These are phyloP conservation scores for Cladorrhinum sp. DNA, from an alignment of 2,329 filamentous ascomycete species.

Conservation along the genomic window DNA sequence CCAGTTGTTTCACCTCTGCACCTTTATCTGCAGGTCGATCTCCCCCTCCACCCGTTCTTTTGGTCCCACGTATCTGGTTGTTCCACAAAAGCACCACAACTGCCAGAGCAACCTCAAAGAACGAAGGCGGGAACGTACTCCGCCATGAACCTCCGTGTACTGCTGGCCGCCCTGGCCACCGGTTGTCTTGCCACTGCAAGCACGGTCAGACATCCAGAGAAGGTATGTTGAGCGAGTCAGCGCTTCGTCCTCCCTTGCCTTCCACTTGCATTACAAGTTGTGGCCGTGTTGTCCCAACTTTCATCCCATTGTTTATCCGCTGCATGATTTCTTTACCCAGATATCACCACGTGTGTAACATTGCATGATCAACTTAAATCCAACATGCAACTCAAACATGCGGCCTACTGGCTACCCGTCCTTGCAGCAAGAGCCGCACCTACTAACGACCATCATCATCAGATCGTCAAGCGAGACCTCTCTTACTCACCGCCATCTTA, in stretches of 20 bases:
- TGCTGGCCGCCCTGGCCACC: constrained; percentile 26
- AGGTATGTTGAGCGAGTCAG: constrained; percentile 20
- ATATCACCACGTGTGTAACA: constrained; percentile 9
- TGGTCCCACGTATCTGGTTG: background rate
- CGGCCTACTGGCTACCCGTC: constrained; percentile 15
- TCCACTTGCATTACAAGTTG: background rate
- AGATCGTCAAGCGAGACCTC: constrained; percentile 30
- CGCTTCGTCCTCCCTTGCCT: background rate
- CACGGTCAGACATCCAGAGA: constrained; percentile 10
- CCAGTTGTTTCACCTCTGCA: background rate
- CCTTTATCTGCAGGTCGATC: background rate
- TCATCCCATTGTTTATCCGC: constrained; percentile 4
- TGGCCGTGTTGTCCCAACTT: background rate
- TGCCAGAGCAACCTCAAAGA: too few relatives aligned
- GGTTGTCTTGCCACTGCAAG: constrained; percentile 24
- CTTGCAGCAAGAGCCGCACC: constrained; percentile 6
- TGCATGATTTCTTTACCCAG: constrained; percentile 17
- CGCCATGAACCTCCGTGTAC: constrained; percentile 27
- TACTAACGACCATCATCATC: constrained; percentile 22
- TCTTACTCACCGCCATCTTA: constrained; percentile 62
- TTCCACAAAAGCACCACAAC: background rate
- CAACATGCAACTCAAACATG: constrained; percentile 21
- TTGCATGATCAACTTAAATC: constrained; percentile 12
- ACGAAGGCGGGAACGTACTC: too few relatives aligned
- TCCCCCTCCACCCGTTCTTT: background rate